Conservation (phyloP, 179 eudicot species). For the Nepenthes alata region DNA sequence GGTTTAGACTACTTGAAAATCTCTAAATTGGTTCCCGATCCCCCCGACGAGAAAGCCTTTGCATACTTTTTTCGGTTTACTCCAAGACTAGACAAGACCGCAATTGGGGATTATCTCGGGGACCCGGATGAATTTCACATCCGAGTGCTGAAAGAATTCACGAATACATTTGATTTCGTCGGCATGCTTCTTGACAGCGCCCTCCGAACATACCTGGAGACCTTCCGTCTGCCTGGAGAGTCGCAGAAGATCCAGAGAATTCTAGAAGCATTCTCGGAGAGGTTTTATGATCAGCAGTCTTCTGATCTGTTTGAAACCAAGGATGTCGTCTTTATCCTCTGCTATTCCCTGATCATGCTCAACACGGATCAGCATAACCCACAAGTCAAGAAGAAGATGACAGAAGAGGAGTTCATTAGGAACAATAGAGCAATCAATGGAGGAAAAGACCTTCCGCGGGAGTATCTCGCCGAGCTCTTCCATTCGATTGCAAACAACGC, state of each 20-base stretch:
- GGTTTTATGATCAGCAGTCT: conserved; percentile 63
- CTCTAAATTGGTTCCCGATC: conserved; percentile 48
- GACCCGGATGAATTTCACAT: conserved; percentile 78
- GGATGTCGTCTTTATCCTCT: conserved; percentile 59
- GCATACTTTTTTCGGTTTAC: conserved; percentile 74
- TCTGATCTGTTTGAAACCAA: conserved; percentile 64
- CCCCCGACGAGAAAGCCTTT: conserved; percentile 61
- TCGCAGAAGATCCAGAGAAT: conserved; percentile 86
- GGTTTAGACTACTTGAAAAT: conserved; percentile 70
- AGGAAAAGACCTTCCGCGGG: conserved; percentile 84
- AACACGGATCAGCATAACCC: conserved; percentile 96
- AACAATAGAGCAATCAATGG: conserved; percentile 86
- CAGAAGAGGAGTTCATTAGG: conserved; percentile 84
- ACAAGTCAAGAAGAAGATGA: conserved; percentile 97
- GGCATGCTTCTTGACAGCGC: conserved; percentile 74
- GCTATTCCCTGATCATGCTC: conserved; percentile 87
- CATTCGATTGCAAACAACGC: conserved; percentile 68
- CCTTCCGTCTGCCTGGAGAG: conserved; percentile 88
- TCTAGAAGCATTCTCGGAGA: conserved; percentile 72
- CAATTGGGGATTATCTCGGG: conserved; percentile 77
- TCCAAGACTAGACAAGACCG: conserved; percentile 63
- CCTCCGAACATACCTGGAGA: conserved; percentile 58
- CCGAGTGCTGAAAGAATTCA: conserved; percentile 68
- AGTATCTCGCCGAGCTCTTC: conserved; percentile 75
- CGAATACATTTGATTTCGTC: conserved; percentile 57